Conservation (phyloP, 2,329 filamentous ascomycete genomes). For the Alternaria alternata region DNA sequence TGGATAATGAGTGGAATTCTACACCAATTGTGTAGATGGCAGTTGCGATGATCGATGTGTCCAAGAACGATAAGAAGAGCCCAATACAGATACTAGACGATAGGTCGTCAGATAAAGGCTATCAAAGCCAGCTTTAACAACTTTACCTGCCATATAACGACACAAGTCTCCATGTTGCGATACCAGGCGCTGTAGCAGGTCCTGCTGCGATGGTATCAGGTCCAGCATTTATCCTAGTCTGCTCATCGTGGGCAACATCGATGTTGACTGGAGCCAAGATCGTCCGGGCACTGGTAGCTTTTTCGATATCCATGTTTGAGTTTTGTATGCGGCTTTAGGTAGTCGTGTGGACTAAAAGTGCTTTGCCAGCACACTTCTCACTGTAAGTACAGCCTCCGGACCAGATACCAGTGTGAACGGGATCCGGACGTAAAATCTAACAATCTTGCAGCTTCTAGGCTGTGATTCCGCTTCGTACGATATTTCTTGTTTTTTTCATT, state of each 20-base stretch:
- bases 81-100: constrained; percentile 58
- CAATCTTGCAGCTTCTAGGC: not conserved
- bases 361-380: not conserved
- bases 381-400: not conserved
- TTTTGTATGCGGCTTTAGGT: not conserved
- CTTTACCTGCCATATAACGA: not conserved
- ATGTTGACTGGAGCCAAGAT: not conserved
- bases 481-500: not conserved
- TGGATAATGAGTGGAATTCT: constrained; percentile 56
- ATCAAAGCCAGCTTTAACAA: not conserved
- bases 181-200: not conserved
- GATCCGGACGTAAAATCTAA: not conserved
- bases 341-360: not conserved
- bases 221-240: not conserved
- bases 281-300: not conserved
- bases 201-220: not conserved
- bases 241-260: not conserved
- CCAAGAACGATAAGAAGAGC: constrained; percentile 66
- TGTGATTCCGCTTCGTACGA: not conserved
- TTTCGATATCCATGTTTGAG: not conserved
- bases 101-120: not conserved
- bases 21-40: constrained; percentile 64
- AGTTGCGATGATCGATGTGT: constrained; percentile 68
- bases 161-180: constrained; percentile 3
- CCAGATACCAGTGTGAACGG: not conserved